These are phyloP conservation scores for Boeremia lycopersici DNA, from an alignment of 2,329 filamentous ascomycete genomes.

Conservation along the genomic window DNA sequence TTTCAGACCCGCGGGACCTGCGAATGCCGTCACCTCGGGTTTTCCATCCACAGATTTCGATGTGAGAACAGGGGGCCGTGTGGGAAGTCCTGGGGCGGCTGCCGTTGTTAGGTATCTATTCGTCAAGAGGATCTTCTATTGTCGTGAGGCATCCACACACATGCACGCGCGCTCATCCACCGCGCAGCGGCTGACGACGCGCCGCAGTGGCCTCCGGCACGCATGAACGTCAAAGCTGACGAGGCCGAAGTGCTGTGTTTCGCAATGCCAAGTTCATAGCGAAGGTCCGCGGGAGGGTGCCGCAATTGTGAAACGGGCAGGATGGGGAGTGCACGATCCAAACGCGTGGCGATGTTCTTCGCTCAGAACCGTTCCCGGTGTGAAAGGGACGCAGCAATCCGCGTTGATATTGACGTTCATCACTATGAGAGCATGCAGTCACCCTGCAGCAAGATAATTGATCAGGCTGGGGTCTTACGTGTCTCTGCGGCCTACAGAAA, in stretches of 20 bases:
- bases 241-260: constrained; percentile 29
- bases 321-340: neutral
- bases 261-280: constrained; percentile 29
- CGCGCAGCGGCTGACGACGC: constrained; percentile 18
- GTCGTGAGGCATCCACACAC: neutral
- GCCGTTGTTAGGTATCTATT: neutral
- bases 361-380: neutral
- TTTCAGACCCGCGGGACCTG: constrained; percentile 29
- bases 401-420: neutral
- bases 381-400: neutral
- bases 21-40: constrained; percentile 14
- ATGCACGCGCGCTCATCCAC: constrained; percentile 5
- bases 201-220: constrained; percentile 7
- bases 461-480: neutral
- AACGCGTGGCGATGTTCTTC: neutral
- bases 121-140: neutral
- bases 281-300: constrained; percentile 19
- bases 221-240: constrained; percentile 27
- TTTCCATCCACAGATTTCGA: neutral
- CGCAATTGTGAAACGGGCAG: constrained; percentile 27
- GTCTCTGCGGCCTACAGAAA: neutral
- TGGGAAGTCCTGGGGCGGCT: neutral
- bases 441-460: neutral
- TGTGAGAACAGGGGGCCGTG: neutral
- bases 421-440: too few species aligned